Evolutionary conservation across 371 early-diverging fungal genomes (phyloP), one percentile per base, ranked within the genome.

Genomic region (Lichtheimia corymbifera): DNA sequence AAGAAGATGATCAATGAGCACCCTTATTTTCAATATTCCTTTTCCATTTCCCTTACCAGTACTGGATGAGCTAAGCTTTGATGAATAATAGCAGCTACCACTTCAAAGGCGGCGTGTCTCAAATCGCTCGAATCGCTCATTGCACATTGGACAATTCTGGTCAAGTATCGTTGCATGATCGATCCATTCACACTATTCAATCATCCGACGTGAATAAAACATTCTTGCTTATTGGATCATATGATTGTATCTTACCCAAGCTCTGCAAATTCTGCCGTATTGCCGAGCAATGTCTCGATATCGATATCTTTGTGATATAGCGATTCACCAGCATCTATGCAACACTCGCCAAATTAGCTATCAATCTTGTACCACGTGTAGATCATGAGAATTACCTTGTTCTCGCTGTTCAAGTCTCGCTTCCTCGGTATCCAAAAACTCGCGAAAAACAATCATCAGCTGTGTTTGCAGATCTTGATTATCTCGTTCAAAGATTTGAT

Each of bases 1-100:
- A 20, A n/a, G n/a, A 24, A 25, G 11, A 28, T 41, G 41, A 12
- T 15, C 28, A 54, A 50, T 43, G 55, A 44, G 5, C n/a, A 30
- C 3, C 40, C 50, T 55, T 25, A n/a, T 30, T 41, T 9, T 11
- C 6, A 51, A 1, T 9, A 52, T 18, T 5, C 14, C 43, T 3
- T 49, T 40, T 51, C 22, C 14, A 61, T 15, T 12, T 28, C 15
- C 28, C 77, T 49, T 66, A 87, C 87, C 55, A 89, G 66, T 3
- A 92, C 82, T 20, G 97, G 97, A 72, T 95, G 95, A 3, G 90
- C 95, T 13, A 95, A 77, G 0, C 95, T 96, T 63, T 94, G 95
- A 55, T 90, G 86, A 17, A 94, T 67, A 24, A 93, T 87, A 2
- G 88, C 71, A 2, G 82, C 72, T 0, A 96, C 74, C 0, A 93